Base-by-base conservation (phyloP, 768 basidiomycete species). In the Amanita rimosa region DNA sequence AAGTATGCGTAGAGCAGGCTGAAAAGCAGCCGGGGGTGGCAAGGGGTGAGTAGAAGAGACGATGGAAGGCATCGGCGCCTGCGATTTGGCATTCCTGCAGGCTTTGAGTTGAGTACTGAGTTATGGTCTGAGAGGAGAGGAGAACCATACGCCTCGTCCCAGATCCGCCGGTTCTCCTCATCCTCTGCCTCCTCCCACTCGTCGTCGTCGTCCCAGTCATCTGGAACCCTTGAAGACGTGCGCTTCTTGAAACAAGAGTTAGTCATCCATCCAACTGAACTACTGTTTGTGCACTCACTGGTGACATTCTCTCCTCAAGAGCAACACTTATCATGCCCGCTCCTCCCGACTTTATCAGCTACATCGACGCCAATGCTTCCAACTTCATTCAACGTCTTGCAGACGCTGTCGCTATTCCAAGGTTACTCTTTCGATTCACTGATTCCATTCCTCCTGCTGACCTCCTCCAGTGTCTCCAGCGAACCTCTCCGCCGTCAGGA, bases 341-440 rank as follows among this genome's bases (percentile, higher is more conserved):
- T n/a, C 75, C 76, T 19, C 19, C 62, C 19, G 69, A 73, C 46
- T 73, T 78, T 48, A 58, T 75, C 51, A 56, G 67, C 24, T 76
- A 64, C 54, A 71, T 98, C 62, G 81, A 93, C 53, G 60, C 68
- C 14, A 80, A 95, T 56, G 73, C 83, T 47, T 71, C 79, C 44
- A 64, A 67, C 21, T 94, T 93, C 59, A 86, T 98, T 52, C 66
- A 81, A 53, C 76, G 91, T 41, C 79, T 95, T 22, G 69, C 78
- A 3, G 75, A 85, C 31, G 90, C 92, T 14, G 89, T 95, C 45
- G 78, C 80, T 14, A 94, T 95, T 53, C 87, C 88, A 54, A 82
- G 83, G 83, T 79, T 36, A 5, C 13, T 51, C n/a, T 53, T 55
- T 21, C 9, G 41, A 29, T 10, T 35, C 44, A 22, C 21, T 27